A percentile compares a stretch with the other conserved stretches of the same genome.
phyloP scores from a whole-genome alignment of 306 rosid species.

The Macrotyloma uniflorum region DNA sequence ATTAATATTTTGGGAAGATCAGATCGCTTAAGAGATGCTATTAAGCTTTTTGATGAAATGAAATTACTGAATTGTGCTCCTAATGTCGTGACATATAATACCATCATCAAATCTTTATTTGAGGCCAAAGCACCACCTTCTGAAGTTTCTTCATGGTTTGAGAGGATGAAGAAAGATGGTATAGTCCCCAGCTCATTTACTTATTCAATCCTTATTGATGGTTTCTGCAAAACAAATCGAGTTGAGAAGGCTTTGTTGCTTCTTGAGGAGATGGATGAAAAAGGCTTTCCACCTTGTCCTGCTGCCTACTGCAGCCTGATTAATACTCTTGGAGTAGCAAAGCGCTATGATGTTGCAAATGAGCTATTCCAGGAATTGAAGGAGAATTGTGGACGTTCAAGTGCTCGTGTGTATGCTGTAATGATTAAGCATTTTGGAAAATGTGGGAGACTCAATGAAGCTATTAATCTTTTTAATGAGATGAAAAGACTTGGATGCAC shows the following conservation, averaged over 20 bases:
- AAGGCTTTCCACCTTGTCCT: slow-evolving; percentile 91
- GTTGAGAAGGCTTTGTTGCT: slow-evolving; percentile 88
- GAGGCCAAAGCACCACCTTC: slow-evolving; percentile 69
- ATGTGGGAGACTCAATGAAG: slow-evolving; percentile 75
- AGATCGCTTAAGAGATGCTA: slow-evolving; percentile 62
- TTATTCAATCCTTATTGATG: slow-evolving; percentile 89
- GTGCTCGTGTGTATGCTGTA: slow-evolving; percentile 96
- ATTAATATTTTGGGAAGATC: slow-evolving; percentile 82
- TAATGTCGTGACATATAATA: slow-evolving; percentile 83
- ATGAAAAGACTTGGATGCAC: slow-evolving; percentile 82
- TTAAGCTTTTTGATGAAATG: slow-evolving; percentile 70
- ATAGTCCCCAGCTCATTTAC: slow-evolving; percentile 80
- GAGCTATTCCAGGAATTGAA: slow-evolving; percentile 88
- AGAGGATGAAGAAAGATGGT: slow-evolving; percentile 81
- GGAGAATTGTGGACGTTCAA: slow-evolving; percentile 83
- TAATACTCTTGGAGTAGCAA: slow-evolving; percentile 88
- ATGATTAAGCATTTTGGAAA: slow-evolving; percentile 96
- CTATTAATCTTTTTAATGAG: slow-evolving; percentile 75
- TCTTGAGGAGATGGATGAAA: slow-evolving; percentile 99
- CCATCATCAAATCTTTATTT: slow-evolving; percentile 76
- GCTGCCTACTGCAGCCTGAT: slow-evolving; percentile 97
- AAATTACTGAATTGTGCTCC: slow-evolving; percentile 60
- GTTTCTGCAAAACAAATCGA: slow-evolving; percentile 86
- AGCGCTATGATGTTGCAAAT: slow-evolving; percentile 87
- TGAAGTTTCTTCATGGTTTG: slow-evolving; percentile 73